A percentile compares a stretch with the other conserved stretches of the same genome.
These are phyloP conservation scores for Alternaria brassicae DNA, from an alignment of 2,329 filamentous ascomycete species.

Conservation along the genomic window DNA sequence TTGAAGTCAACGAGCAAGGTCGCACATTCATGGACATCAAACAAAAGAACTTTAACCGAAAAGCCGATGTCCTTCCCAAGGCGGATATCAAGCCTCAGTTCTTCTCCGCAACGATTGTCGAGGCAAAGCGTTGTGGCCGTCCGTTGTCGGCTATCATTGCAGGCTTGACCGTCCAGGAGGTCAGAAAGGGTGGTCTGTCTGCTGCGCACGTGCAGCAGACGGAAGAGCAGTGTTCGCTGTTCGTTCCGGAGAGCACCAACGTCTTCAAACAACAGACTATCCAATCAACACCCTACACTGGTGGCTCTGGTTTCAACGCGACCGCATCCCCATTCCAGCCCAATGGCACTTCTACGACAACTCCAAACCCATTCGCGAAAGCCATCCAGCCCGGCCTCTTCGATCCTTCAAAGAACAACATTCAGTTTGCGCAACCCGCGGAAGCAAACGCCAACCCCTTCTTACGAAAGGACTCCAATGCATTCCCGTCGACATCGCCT, in stretches of 20 bases:
- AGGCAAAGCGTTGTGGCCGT: conserved; percentile 64
- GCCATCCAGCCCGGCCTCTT: conserved; percentile 38
- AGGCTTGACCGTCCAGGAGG: conserved; percentile 62
- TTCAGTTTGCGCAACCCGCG: conserved; percentile 33
- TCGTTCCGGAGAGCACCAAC: conserved; percentile 47
- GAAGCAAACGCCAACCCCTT: conserved; percentile 20
- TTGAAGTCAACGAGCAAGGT: conserved; percentile 57
- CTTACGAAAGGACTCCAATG: background rate
- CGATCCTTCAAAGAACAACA: conserved; percentile 34
- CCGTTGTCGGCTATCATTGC: conserved; percentile 64
- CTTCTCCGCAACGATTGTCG: conserved; percentile 63
- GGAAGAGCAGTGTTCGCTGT: conserved; percentile 48
- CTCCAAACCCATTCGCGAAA: conserved; percentile 22
- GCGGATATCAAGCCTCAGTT: conserved; percentile 54
- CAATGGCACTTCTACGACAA: conserved; percentile 4
- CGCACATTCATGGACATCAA: conserved; percentile 61
- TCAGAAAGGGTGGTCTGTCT: conserved; percentile 59
- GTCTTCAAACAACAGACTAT: conserved; percentile 19
- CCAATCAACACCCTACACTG: background rate
- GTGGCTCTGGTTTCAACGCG: conserved; percentile 17
- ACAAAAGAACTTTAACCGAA: conserved; percentile 50
- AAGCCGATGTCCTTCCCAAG: conserved; percentile 28
- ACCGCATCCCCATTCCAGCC: conserved; percentile 31
- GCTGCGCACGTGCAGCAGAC: conserved; percentile 38
- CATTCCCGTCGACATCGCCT: background rate